These are phyloP conservation scores for Leptosphaerulina australis DNA, from an alignment of 2,329 filamentous ascomycete species.

Conservation along the genomic window DNA sequence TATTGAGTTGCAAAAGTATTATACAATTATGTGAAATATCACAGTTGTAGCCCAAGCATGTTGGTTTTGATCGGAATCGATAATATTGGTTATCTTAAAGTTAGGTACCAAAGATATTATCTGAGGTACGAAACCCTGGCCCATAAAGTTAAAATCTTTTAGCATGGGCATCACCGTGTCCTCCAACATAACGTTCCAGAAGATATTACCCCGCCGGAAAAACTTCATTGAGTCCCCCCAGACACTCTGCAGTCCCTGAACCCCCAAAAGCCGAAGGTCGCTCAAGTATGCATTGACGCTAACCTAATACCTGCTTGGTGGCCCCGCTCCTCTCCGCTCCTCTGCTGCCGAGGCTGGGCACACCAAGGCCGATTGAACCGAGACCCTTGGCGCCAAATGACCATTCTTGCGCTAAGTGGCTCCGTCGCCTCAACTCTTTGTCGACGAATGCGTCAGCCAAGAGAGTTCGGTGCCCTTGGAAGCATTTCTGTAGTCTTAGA, in stretches of 20 bases:
- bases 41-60: no score
- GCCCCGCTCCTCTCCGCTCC: conserved; percentile 34
- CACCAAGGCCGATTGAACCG: conserved; percentile 24
- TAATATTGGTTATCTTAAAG: no score
- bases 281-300: conserved; percentile 5
- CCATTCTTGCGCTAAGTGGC: conserved; percentile 9
- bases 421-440: conserved; percentile 1
- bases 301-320: neutral
- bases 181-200: neutral
- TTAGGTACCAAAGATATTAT: no score
- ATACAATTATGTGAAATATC: no score
- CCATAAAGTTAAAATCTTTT: no score
- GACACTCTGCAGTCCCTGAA: neutral
- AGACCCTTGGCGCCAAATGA: conserved; percentile 23
- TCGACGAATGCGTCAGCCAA: conserved; percentile 33
- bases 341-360: conserved; percentile 25
- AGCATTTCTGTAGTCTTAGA: neutral
- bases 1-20: no score
- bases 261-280: neutral
- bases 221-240: conserved; percentile 1
- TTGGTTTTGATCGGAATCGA: no score
- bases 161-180: neutral
- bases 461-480: conserved; percentile 14
- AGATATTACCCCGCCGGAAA: neutral
- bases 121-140: neutral